phyloP scores from a whole-genome alignment of 352 stramenopile genomes.

The Plasmopara muralis region DNA sequence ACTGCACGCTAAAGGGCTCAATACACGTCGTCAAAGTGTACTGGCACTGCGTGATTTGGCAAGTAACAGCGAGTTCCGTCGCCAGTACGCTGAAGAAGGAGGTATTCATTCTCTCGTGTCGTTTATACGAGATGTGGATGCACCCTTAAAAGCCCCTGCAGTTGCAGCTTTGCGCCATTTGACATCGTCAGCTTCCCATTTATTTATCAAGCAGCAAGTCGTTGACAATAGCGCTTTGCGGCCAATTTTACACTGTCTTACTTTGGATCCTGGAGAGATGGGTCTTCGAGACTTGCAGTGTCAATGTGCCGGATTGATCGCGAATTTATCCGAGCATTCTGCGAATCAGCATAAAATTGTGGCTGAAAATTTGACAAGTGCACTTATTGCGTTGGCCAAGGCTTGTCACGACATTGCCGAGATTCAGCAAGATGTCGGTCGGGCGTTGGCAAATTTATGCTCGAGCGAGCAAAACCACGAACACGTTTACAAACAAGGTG shows the following conservation, averaged over 20 bases:
- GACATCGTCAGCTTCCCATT: constrained; percentile 45
- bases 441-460: constrained; percentile 89
- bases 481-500: constrained; percentile 90
- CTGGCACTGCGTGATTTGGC: constrained; percentile 87
- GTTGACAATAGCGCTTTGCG: constrained; percentile 75
- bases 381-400: constrained; percentile 71
- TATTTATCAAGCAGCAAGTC: constrained; percentile 83
- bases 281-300: constrained; percentile 88
- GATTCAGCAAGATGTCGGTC: constrained; percentile 91
- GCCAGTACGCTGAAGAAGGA: constrained; percentile 85
- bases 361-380: constrained; percentile 80
- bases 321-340: constrained; percentile 90
- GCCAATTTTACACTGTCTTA: constrained; percentile 85
- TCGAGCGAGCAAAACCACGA: constrained; percentile 93
- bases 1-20: constrained; percentile 85
- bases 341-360: constrained; percentile 90
- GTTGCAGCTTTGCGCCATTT: constrained; percentile 90
- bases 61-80: constrained; percentile 84
- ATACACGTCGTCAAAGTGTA: constrained; percentile 88
- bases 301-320: constrained; percentile 90
- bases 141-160: constrained; percentile 83
- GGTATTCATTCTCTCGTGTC: constrained; percentile 81
- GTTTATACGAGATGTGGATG: constrained; percentile 85
- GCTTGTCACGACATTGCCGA: constrained; percentile 74
- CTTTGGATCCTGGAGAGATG: constrained; percentile 41